Conservation (phyloP, 495 filamentous ascomycete genomes). For the Aspergillus saccharolyticus region DNA sequence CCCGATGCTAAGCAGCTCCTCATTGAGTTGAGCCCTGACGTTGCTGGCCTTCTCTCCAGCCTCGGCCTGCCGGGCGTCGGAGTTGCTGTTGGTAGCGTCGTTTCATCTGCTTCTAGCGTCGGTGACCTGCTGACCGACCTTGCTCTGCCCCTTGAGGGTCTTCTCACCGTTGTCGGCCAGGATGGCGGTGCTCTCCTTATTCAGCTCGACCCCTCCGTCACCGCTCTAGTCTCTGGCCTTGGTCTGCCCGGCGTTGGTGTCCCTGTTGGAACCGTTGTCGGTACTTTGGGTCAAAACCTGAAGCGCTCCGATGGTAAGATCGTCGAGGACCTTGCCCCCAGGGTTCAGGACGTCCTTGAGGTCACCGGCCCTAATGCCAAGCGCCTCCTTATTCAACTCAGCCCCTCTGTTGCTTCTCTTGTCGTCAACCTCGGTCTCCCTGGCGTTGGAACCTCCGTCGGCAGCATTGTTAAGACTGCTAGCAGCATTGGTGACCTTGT, state of each 20-base stretch:
- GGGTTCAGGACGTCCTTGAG: constrained; percentile 25
- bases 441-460: constrained; percentile 24
- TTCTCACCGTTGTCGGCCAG: constrained; percentile 28
- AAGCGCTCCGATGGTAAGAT: constrained; percentile 23
- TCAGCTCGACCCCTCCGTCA: constrained; percentile 30
- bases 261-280: constrained; percentile 28
- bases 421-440: constrained; percentile 28
- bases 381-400: constrained; percentile 32
- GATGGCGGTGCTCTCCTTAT: constrained; percentile 30
- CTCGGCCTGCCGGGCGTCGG: constrained; percentile 32
- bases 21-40: constrained; percentile 32
- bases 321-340: constrained; percentile 30
- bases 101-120: constrained; percentile 3
- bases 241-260: constrained; percentile 28
- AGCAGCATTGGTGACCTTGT: constrained; percentile 35
- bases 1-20: constrained; percentile 30
- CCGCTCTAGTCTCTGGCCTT: constrained; percentile 31
- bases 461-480: constrained; percentile 27
- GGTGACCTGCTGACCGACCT: constrained; percentile 27
- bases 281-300: constrained; percentile 31
- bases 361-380: constrained; percentile 32
- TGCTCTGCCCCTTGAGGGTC: constrained; percentile 19
- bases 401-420: constrained; percentile 28
- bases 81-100: constrained; percentile 19
- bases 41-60: constrained; percentile 27